These are phyloP conservation scores for Sphagnum fallax DNA, from an alignment of 228 moss, liverwort and hornwort species.

Conservation along the genomic window DNA sequence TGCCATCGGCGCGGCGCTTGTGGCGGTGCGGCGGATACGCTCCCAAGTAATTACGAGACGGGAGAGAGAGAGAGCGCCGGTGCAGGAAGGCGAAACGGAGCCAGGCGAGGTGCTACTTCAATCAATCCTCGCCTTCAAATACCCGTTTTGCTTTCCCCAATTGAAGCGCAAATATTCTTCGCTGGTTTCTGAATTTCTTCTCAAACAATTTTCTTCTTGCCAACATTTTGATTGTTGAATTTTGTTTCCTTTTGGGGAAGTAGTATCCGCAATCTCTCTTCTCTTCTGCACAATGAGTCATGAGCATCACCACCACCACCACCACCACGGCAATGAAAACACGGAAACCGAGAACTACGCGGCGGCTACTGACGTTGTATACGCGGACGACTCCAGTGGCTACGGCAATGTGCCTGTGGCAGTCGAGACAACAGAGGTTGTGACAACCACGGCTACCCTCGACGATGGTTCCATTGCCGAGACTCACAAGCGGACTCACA, in stretches of 20 bases:
- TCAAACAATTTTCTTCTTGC: too few relatives aligned
- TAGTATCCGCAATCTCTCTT: constrained; percentile 42
- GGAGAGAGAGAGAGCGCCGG: too few relatives aligned
- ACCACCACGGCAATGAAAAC: neutral
- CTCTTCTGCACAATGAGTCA: constrained; percentile 20
- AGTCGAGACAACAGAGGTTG: neutral
- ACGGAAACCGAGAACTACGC: neutral
- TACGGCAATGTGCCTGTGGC: neutral
- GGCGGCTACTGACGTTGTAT: neutral
- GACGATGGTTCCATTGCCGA: neutral
- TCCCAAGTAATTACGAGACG: too few relatives aligned
- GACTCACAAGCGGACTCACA: neutral
- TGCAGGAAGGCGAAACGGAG: too few relatives aligned
- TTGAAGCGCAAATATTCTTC: too few relatives aligned
- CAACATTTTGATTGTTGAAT: too few relatives aligned
- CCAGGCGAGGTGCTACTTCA: too few relatives aligned
- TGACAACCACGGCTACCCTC: neutral
- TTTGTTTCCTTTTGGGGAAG: neutral
- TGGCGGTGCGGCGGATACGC: too few relatives aligned
- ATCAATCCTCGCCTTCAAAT: too few relatives aligned
- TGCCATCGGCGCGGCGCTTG: too few relatives aligned
- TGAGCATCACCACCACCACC: neutral
- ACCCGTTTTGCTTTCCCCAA: too few relatives aligned
- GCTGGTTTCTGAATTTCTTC: too few relatives aligned
- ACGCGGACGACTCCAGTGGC: neutral